A percentile compares a stretch with the other conserved stretches of the same genome.
Evolutionary conservation across 768 basidiomycete genomes (phyloP).

Genomic region (Suillus subalutaceus): DNA sequence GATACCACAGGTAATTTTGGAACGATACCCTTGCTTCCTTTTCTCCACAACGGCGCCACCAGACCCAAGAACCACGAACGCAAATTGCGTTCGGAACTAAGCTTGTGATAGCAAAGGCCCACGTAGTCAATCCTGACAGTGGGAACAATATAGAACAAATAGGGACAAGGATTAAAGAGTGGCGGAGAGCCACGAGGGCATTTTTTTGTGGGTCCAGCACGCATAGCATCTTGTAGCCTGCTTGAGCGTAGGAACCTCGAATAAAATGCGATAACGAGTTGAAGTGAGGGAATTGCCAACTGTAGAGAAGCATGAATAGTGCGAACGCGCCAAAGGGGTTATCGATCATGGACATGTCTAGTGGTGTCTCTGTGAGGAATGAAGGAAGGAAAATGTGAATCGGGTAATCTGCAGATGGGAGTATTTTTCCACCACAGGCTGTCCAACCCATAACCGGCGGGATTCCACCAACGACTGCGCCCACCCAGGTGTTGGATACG

Average conservation of each 20-base stretch:
- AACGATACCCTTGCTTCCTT: constrained; percentile 79
- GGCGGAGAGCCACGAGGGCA: constrained; percentile 82
- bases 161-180: constrained; percentile 74
- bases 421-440: constrained; percentile 81
- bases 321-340: constrained; percentile 83
- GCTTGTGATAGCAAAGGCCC: constrained; percentile 81
- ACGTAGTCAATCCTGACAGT: constrained; percentile 90
- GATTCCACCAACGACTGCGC: constrained; percentile 87
- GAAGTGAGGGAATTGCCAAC: constrained; percentile 99
- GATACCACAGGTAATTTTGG: constrained; percentile 84
- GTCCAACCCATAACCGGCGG: constrained; percentile 99
- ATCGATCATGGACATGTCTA: constrained; percentile 59
- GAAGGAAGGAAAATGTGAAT: constrained; percentile 63
- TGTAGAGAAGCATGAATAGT: constrained; percentile 84
- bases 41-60: constrained; percentile 73
- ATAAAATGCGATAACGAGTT: constrained; percentile 89
- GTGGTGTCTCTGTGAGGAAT: constrained; percentile 46
- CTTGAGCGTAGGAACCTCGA: constrained; percentile 87
- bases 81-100: constrained; percentile 76
- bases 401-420: constrained; percentile 66
- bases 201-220: constrained; percentile 80
- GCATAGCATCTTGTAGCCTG: constrained; percentile 92
- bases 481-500: constrained; percentile 91
- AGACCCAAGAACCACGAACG: constrained; percentile 68
- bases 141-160: constrained; percentile 83